Conservation (phyloP, 2,329 filamentous ascomycete species). For the Cucurbitaria berberidis region DNA sequence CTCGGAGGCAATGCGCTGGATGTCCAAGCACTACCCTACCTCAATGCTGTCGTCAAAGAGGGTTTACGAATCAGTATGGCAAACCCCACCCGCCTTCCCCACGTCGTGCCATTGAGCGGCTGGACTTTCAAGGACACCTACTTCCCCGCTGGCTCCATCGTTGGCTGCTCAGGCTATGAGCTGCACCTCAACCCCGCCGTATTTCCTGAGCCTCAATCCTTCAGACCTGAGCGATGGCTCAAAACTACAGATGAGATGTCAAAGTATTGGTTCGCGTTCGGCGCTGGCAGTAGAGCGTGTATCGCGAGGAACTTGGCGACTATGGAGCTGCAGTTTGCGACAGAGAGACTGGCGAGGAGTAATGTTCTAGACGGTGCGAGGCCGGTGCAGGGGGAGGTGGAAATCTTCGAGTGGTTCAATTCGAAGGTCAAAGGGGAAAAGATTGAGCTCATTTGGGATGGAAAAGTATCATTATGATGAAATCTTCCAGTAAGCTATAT, state of each 20-base stretch:
- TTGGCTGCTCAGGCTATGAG: conserved; percentile 39
- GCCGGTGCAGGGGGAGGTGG: conserved; percentile 50
- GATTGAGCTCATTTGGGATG: conserved; percentile 48
- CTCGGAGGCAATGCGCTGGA: conserved; percentile 18
- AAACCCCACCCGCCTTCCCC: conserved; percentile 41
- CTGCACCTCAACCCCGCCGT: conserved; percentile 31
- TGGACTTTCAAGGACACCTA: conserved; percentile 33
- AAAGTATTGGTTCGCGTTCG: conserved; percentile 43
- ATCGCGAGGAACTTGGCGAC: conserved; percentile 42
- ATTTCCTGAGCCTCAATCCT: conserved; percentile 24
- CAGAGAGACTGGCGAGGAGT: conserved; percentile 51
- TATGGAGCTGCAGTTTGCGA: conserved; percentile 35
- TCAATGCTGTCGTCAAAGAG: conserved; percentile 56
- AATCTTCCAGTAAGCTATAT: not conserved
- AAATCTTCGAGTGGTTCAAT: conserved; percentile 65
- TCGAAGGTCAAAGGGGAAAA: conserved; percentile 58
- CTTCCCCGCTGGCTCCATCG: conserved; percentile 31
- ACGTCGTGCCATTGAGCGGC: conserved; percentile 34
- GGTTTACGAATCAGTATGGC: conserved; percentile 53
- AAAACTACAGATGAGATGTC: conserved; percentile 36
- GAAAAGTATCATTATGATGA: not conserved
- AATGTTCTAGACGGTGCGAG: conserved; percentile 55
- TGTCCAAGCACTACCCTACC: conserved; percentile 48
- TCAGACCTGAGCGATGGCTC: conserved; percentile 45
- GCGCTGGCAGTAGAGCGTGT: conserved; percentile 39